Conservation (phyloP, 1,284 basidiomycete genomes). For the Microbotryum scabiosae region DNA sequence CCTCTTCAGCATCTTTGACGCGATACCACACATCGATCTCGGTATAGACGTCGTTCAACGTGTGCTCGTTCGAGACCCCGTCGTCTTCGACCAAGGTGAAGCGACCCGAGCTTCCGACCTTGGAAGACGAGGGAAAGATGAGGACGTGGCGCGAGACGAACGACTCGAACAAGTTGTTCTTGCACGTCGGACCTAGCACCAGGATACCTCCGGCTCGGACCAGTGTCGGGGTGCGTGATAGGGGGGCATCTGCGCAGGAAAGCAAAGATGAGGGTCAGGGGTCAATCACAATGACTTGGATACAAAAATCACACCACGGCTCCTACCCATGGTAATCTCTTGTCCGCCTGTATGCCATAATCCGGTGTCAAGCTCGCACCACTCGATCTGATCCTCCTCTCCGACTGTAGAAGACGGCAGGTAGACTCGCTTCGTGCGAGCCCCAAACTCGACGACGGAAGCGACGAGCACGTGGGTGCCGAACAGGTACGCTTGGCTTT, state of each 20-base stretch:
- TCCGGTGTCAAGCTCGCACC: slow-evolving; percentile 20
- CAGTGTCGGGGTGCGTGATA: slow-evolving; percentile 10
- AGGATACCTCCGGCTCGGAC: slow-evolving; percentile 21
- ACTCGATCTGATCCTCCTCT: slow-evolving; percentile 6
- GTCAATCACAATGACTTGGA: neutral
- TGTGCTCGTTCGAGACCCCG: slow-evolving; percentile 23
- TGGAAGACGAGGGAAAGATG: slow-evolving; percentile 4
- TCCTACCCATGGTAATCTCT: neutral
- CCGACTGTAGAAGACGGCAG: slow-evolving; percentile 12
- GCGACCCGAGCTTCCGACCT: neutral
- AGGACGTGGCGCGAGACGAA: neutral
- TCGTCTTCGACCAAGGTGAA: slow-evolving; percentile 29
- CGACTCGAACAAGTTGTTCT: slow-evolving; percentile 4
- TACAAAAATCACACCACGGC: neutral
- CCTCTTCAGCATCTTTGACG: neutral
- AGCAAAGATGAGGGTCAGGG: neutral
- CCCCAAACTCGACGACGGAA: slow-evolving; percentile 11
- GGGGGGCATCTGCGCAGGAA: slow-evolving; percentile 2
- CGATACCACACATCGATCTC: slow-evolving; percentile 11
- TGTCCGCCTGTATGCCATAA: slow-evolving; percentile 9
- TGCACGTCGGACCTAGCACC: slow-evolving; percentile 7
- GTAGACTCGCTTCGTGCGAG: slow-evolving; percentile 5
- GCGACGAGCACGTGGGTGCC: slow-evolving; percentile 27
- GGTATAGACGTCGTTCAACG: slow-evolving; percentile 13
- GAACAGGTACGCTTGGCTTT: slow-evolving; percentile 29